These are phyloP conservation scores for Venturiaceae sp. DNA, from an alignment of 2,329 filamentous ascomycete species.

Conservation along the genomic window DNA sequence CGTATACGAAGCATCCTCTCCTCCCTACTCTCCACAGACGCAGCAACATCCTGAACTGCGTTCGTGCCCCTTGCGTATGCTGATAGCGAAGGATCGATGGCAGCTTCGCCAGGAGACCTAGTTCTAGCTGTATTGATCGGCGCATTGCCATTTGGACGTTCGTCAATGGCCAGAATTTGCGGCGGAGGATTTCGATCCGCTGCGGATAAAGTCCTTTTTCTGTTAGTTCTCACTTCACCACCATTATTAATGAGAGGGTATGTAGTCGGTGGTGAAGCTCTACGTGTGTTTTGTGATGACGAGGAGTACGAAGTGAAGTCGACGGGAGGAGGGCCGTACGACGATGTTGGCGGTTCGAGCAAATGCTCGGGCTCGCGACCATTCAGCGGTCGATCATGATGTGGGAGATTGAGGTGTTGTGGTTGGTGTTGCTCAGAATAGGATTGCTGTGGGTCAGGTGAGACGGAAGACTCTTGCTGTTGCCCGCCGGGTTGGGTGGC, in stretches of 20 bases:
- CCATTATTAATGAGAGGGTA: slow-evolving; percentile 13
- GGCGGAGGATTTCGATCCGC: neutral
- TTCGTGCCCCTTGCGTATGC: neutral
- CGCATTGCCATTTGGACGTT: slow-evolving; percentile 14
- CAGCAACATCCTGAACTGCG: neutral
- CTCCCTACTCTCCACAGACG: slow-evolving; percentile 10
- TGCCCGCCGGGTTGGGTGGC: too few relatives aligned
- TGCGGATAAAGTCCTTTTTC: slow-evolving; percentile 26
- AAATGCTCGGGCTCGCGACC: neutral
- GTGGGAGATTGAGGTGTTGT: slow-evolving; percentile 12
- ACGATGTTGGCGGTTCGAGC: slow-evolving; percentile 8
- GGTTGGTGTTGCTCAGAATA: slow-evolving; percentile 12
- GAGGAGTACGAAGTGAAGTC: slow-evolving; percentile 26
- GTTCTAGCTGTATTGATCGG: neutral
- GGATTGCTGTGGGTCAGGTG: slow-evolving; percentile 21
- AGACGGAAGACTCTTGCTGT: slow-evolving; percentile 22
- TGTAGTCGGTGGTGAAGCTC: slow-evolving; percentile 9
- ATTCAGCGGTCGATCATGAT: neutral
- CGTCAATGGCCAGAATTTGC: neutral
- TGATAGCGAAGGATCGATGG: slow-evolving; percentile 9
- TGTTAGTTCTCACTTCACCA: slow-evolving; percentile 16
- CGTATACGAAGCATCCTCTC: slow-evolving; percentile 20
- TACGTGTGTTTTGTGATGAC: neutral
- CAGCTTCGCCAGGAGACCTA: neutral
- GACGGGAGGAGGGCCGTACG: slow-evolving; percentile 21